phyloP scores from a whole-genome alignment of 257 asterid species.

The Solanum rostratum region DNA sequence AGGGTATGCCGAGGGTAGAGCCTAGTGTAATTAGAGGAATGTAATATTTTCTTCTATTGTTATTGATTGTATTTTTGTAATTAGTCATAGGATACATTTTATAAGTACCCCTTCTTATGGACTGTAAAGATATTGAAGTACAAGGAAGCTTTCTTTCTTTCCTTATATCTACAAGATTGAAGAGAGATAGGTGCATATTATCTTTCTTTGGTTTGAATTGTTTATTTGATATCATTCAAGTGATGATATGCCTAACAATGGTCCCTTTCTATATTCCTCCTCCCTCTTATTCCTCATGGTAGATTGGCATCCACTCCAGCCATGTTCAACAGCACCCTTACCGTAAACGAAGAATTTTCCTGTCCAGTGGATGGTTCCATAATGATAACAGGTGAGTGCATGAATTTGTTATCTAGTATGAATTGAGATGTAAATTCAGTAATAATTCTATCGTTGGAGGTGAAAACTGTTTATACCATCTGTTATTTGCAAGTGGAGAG shows the following conservation, averaged over 20 bases:
- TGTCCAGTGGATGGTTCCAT: slow-evolving; percentile 96
- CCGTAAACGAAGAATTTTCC: slow-evolving; percentile 47
- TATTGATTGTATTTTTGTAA: background rate
- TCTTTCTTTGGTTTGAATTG: background rate
- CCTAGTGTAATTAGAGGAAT: background rate
- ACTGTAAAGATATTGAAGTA: background rate
- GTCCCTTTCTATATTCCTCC: background rate
- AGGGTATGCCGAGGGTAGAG: background rate
- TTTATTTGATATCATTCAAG: background rate
- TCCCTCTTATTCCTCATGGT: background rate
- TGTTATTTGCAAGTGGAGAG: background rate
- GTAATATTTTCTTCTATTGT: background rate
- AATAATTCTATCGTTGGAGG: background rate
- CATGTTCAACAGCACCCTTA: slow-evolving; percentile 89
- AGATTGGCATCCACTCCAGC: slow-evolving; percentile 99
- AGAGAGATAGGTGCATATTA: background rate
- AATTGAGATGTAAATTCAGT: background rate
- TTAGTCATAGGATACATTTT: background rate
- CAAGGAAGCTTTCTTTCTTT: background rate
- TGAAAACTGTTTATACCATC: background rate
- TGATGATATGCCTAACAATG: slow-evolving; percentile 8
- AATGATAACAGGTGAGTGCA: slow-evolving; percentile 73
- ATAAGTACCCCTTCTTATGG: background rate
- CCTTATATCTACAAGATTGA: background rate
- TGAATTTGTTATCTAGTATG: background rate